Evolutionary conservation across 1,284 basidiomycete genomes (phyloP).

Genomic region (Rhodotorula glutinis): DNA sequence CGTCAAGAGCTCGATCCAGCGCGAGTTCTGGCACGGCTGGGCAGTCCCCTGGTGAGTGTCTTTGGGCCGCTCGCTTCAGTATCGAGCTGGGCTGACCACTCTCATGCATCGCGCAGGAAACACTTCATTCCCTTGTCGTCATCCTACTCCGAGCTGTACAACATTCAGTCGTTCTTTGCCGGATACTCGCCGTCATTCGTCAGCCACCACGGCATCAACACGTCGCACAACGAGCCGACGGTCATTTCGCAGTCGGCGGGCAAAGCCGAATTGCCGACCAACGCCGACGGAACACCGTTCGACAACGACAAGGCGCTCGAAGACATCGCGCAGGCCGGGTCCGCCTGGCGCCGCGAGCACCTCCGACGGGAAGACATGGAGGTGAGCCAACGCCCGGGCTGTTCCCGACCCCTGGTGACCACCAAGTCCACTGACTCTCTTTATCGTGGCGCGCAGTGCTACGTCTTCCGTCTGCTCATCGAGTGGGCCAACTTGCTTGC

Average conservation of each 20-base stretch:
- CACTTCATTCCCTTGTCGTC: slow-evolving; percentile 88
- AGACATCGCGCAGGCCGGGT: slow-evolving; percentile 79
- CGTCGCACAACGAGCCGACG: slow-evolving; percentile 49
- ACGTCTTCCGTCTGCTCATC: slow-evolving; percentile 81
- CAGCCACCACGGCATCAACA: slow-evolving; percentile 46
- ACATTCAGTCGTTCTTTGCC: slow-evolving; percentile 84
- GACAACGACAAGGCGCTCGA: slow-evolving; percentile 71
- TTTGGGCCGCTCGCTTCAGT: not conserved
- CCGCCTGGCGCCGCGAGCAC: slow-evolving; percentile 80
- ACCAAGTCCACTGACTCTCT: too few species aligned
- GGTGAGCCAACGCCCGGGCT: too few species aligned
- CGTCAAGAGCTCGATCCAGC: slow-evolving; percentile 82
- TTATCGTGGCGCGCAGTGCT: slow-evolving; percentile 41
- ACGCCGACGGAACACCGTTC: slow-evolving; percentile 49
- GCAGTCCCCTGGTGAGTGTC: slow-evolving; percentile 52
- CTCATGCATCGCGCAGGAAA: slow-evolving; percentile 58
- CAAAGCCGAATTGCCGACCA: slow-evolving; percentile 24
- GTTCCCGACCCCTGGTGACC: too few species aligned
- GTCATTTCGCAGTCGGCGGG: slow-evolving; percentile 28
- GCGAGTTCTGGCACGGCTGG: slow-evolving; percentile 67
- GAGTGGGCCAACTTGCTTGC: slow-evolving; percentile 64
- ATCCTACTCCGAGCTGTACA: slow-evolving; percentile 84
- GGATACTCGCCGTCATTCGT: slow-evolving; percentile 52
- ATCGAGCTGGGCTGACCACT: not conserved
- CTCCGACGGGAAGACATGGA: slow-evolving; percentile 84